These are phyloP conservation scores for Metschnikowia gelsemii DNA, from an alignment of 805 yeast genomes.

Conservation along the genomic window DNA sequence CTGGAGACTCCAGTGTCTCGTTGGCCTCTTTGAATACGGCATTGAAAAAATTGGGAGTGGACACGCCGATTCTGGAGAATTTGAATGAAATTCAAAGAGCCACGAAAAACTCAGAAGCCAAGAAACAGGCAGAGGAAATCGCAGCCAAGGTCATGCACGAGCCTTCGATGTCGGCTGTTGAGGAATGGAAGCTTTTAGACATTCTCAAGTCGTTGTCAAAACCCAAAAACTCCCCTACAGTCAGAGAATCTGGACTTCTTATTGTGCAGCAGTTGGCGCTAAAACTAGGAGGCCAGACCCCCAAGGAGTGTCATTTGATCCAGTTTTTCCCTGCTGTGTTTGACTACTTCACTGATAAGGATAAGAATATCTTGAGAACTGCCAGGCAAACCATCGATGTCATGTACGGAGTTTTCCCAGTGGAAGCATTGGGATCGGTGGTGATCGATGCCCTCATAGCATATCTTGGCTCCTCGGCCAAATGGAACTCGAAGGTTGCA, in stretches of 20 bases:
- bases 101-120: constrained; percentile 52
- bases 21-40: constrained; percentile 71
- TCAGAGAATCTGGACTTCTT: constrained; percentile 75
- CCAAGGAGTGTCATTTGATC: constrained; percentile 72
- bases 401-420: constrained; percentile 66
- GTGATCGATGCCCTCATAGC: constrained; percentile 59
- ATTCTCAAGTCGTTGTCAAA: constrained; percentile 65
- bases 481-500: constrained; percentile 88
- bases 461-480: constrained; percentile 78
- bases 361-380: constrained; percentile 77
- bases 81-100: constrained; percentile 53
- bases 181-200: constrained; percentile 65
- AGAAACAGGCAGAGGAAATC: constrained; percentile 53
- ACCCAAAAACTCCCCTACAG: constrained; percentile 68
- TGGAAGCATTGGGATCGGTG: constrained; percentile 74
- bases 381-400: constrained; percentile 79
- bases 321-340: constrained; percentile 62
- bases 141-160: constrained; percentile 50
- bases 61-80: constrained; percentile 63
- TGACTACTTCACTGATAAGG: constrained; percentile 83
- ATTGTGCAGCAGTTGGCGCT: constrained; percentile 58
- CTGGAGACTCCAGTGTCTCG: constrained; percentile 62
- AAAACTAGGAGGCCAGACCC: constrained; percentile 63
- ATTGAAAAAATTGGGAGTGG: constrained; percentile 55
- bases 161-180: constrained; percentile 40